These are phyloP conservation scores for Claviceps pusilla DNA, from an alignment of 2,329 filamentous ascomycete species.

Conservation along the genomic window DNA sequence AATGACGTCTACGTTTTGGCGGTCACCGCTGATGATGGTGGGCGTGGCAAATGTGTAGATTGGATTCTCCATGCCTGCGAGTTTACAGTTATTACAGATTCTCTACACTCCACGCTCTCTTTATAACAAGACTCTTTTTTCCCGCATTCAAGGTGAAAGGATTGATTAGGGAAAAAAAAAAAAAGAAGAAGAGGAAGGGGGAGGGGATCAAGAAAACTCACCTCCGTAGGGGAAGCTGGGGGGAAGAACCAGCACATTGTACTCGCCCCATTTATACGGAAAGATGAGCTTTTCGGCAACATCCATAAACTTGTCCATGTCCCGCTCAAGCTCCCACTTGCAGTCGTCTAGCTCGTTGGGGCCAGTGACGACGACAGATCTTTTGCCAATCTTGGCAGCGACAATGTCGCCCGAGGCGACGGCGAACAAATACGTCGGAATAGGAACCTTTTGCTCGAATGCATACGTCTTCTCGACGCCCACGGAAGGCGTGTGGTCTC, in stretches of 20 bases:
- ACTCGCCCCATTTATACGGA: constrained; percentile 85
- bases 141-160: no score
- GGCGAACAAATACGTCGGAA: constrained; percentile 91
- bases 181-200: no score
- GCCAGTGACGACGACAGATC: constrained; percentile 71
- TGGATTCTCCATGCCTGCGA: constrained; percentile 68
- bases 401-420: constrained; percentile 74
- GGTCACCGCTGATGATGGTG: constrained; percentile 79
- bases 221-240: constrained; percentile 82
- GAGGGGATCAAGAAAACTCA: constrained; percentile 16
- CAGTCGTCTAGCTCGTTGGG: constrained; percentile 73
- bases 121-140: no score
- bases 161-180: no score
- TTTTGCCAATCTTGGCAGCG: constrained; percentile 70
- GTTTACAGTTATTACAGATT: background rate
- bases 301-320: constrained; percentile 85
- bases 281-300: constrained; percentile 70
- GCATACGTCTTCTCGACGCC: constrained; percentile 52
- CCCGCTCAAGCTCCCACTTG: constrained; percentile 80
- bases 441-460: constrained; percentile 83
- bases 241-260: constrained; percentile 83
- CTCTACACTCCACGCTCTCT: background rate
- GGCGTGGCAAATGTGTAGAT: constrained; percentile 92
- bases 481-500: constrained; percentile 27
- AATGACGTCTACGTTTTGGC: constrained; percentile 90